Evolutionary conservation across 2,329 filamentous ascomycete genomes (phyloP).

Genomic region (Thyridium curvatum): DNA sequence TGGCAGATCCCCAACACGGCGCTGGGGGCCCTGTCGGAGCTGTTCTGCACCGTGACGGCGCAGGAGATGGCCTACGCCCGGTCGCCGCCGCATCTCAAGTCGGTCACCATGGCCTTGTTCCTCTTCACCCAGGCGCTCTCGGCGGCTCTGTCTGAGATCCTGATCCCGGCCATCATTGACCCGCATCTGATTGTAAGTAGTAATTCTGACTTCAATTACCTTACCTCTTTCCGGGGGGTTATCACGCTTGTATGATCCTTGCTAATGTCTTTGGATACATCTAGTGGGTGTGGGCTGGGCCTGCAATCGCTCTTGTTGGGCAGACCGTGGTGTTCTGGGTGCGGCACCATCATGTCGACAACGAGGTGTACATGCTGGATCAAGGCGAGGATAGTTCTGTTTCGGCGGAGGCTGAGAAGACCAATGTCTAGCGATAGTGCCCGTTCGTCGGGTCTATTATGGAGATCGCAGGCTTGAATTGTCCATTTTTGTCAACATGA

Average conservation of each 20-base stretch:
- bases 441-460: too few species aligned
- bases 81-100: constrained; percentile 59
- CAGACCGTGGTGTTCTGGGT: constrained; percentile 42
- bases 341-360: constrained; percentile 36
- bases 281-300: constrained; percentile 35
- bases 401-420: too few species aligned
- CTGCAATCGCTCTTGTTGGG: constrained; percentile 37
- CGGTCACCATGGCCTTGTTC: constrained; percentile 49
- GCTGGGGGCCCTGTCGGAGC: constrained; percentile 46
- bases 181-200: constrained; percentile 27
- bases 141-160: constrained; percentile 38
- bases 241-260: background rate
- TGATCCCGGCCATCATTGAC: constrained; percentile 34
- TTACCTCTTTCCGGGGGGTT: background rate
- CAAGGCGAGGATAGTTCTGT: constrained; percentile 16
- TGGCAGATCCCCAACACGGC: constrained; percentile 43
- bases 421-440: too few species aligned
- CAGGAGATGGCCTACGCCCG: constrained; percentile 65
- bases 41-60: constrained; percentile 55
- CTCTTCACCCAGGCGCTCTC: constrained; percentile 53
- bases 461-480: too few species aligned
- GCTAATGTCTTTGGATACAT: background rate
- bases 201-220: background rate
- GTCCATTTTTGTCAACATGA: too few species aligned
- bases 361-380: constrained; percentile 36